These are phyloP conservation scores for Colletotrichum destructivum DNA, from an alignment of 2,329 filamentous ascomycete species.

Conservation along the genomic window DNA sequence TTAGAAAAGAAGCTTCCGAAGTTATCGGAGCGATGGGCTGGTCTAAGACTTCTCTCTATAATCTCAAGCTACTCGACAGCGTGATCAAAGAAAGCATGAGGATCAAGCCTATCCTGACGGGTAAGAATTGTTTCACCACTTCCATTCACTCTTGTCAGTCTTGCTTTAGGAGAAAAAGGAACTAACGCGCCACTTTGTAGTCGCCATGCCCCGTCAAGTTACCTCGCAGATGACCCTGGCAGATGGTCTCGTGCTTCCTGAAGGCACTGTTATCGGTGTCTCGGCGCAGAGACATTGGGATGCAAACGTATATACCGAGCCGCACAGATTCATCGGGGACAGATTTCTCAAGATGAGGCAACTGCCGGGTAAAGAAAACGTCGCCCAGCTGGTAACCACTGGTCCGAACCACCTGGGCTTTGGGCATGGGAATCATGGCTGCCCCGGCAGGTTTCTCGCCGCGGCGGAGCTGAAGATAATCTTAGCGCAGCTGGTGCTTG, in stretches of 20 bases:
- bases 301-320: not conserved
- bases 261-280: conserved; percentile 1
- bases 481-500: conserved; percentile 56
- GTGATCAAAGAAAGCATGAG: conserved; percentile 57
- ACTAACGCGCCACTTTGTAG: not conserved
- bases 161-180: no score
- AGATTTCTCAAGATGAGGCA: conserved; percentile 11
- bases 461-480: conserved; percentile 61
- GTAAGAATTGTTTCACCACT: not conserved
- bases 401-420: conserved; percentile 54
- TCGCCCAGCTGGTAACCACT: conserved; percentile 58
- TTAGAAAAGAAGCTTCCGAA: conserved; percentile 58
- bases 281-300: conserved; percentile 1
- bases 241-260: not conserved
- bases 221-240: not conserved
- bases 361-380: conserved; percentile 12
- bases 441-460: conserved; percentile 62
- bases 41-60: conserved; percentile 53
- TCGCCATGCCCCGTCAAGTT: conserved; percentile 4
- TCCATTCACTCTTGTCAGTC: no score
- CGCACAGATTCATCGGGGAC: not conserved
- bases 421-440: conserved; percentile 56
- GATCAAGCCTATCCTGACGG: not conserved
- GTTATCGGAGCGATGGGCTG: conserved; percentile 54
- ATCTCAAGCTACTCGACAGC: conserved; percentile 58